phyloP scores from a whole-genome alignment of 2,329 filamentous ascomycete species.

The Neurospora crassa region DNA sequence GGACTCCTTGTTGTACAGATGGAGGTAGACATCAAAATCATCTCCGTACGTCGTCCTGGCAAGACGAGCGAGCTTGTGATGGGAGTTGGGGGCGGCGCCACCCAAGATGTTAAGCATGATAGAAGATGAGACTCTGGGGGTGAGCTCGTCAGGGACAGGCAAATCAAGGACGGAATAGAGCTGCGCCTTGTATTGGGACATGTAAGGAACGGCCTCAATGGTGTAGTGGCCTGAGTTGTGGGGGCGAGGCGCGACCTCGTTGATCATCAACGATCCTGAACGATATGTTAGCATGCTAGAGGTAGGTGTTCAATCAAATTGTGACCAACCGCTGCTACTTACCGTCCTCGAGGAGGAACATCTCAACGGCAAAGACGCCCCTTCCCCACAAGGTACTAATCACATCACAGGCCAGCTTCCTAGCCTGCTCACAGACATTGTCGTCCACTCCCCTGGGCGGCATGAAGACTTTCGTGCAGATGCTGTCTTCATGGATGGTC shows the following conservation, averaged over 20 bases:
- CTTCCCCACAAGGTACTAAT: slow-evolving; percentile 75
- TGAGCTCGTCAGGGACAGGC: slow-evolving; percentile 43
- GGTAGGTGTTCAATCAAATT: background rate
- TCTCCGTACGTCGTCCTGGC: slow-evolving; percentile 33
- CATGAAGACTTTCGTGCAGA: slow-evolving; percentile 86
- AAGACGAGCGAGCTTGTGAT: slow-evolving; percentile 40
- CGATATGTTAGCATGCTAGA: slow-evolving; percentile 1
- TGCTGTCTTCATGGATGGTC: slow-evolving; percentile 88
- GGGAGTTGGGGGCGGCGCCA: slow-evolving; percentile 54
- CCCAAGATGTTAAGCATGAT: slow-evolving; percentile 81
- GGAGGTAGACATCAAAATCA: slow-evolving; percentile 49
- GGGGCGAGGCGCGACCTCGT: slow-evolving; percentile 72
- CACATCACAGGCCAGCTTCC: slow-evolving; percentile 69
- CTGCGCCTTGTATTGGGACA: slow-evolving; percentile 89
- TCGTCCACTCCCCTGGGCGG: slow-evolving; percentile 65
- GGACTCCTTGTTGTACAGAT: slow-evolving; percentile 87
- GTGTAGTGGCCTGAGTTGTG: slow-evolving; percentile 95
- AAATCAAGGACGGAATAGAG: slow-evolving; percentile 69
- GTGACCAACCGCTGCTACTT: slow-evolving; percentile 14
- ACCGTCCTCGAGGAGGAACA: slow-evolving; percentile 75
- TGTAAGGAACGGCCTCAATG: slow-evolving; percentile 78
- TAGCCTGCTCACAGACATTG: slow-evolving; percentile 53
- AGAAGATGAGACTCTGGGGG: slow-evolving; percentile 48
- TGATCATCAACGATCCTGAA: slow-evolving; percentile 57
- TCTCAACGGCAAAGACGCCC: slow-evolving; percentile 92